Conservation (phyloP, 2,329 filamentous ascomycete species). For the Aspergillus terreus region DNA sequence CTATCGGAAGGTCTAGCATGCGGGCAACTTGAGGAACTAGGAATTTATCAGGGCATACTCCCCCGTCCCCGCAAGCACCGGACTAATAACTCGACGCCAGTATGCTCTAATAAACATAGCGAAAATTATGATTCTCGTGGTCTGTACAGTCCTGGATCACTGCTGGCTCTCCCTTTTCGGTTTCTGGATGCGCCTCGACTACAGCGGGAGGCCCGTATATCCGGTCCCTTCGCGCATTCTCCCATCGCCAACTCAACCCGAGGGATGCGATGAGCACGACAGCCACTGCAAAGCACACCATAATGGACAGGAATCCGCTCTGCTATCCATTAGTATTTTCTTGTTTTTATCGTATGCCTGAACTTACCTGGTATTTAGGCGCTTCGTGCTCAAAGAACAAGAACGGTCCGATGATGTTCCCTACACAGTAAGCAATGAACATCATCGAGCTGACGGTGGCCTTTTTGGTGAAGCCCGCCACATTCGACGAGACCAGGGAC, state of each 20-base stretch:
- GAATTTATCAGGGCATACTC: no score
- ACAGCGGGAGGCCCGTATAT: neutral
- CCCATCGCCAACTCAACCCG: neutral
- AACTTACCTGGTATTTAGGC: neutral
- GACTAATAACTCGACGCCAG: neutral
- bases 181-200: neutral
- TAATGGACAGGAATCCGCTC: neutral
- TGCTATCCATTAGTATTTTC: neutral
- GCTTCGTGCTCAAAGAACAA: neutral
- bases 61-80: no score
- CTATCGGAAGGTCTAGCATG: no score
- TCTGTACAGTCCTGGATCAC: neutral
- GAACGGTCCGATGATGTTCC: slow-evolving; percentile 25
- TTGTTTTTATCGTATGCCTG: neutral
- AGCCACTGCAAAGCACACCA: neutral
- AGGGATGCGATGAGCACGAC: neutral
- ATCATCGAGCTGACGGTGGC: slow-evolving; percentile 37
- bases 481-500: slow-evolving; percentile 26
- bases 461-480: slow-evolving; percentile 30
- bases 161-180: neutral
- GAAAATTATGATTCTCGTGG: neutral
- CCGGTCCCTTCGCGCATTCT: neutral
- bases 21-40: no score
- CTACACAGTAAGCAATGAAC: slow-evolving; percentile 41
- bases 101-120: neutral